phyloP scores from a whole-genome alignment of 179 eudicot genomes.

The Beta corolliflora region DNA sequence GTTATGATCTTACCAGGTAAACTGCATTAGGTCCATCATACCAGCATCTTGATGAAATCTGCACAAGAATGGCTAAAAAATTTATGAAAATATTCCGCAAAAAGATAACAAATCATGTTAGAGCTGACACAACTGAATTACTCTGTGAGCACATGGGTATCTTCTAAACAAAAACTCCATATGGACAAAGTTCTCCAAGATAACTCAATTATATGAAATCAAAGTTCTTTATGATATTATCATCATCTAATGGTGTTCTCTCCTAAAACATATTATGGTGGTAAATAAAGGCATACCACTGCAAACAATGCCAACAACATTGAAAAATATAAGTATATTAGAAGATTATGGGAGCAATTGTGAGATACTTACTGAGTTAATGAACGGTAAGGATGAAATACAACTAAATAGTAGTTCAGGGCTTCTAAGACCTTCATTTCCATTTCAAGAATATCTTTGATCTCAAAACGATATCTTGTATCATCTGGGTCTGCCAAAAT shows the following conservation, averaged over 20 bases:
- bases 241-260: background rate
- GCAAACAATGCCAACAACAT: background rate
- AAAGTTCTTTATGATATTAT: background rate
- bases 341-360: background rate
- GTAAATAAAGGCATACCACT: background rate
- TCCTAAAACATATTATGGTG: background rate
- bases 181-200: background rate
- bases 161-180: background rate
- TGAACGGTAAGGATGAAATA: conserved; percentile 93
- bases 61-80: conserved; percentile 7
- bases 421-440: conserved; percentile 99
- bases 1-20: conserved; percentile 67
- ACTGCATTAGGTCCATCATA: conserved; percentile 84
- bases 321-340: too few relatives aligned
- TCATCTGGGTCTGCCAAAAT: conserved; percentile 70
- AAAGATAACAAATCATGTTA: background rate
- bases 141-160: background rate
- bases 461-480: conserved; percentile 72
- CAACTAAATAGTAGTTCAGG: conserved; percentile 81
- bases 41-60: conserved; percentile 97
- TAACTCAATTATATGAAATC: background rate
- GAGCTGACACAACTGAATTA: background rate
- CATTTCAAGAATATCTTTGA: conserved; percentile 97
- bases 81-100: background rate
- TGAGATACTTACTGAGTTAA: conserved; percentile 68